phyloP scores from a whole-genome alignment of 2,329 filamentous ascomycete genomes.

The Shiraia sp. region DNA sequence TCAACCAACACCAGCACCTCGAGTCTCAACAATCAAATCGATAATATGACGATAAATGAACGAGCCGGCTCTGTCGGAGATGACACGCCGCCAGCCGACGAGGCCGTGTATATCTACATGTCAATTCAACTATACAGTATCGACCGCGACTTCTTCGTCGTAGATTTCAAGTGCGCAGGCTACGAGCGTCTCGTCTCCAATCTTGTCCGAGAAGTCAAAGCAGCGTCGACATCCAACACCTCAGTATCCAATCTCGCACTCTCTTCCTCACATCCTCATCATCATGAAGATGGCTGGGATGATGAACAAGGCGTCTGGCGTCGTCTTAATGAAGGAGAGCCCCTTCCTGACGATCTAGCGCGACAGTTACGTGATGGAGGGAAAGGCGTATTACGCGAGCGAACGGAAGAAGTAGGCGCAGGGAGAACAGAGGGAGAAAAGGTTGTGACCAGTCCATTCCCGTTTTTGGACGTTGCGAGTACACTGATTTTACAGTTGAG shows the following conservation, averaged over 20 bases:
- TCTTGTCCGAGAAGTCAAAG: constrained; percentile 47
- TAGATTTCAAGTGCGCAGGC: constrained; percentile 97
- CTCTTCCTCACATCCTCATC: constrained; percentile 13
- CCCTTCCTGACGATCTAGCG: constrained; percentile 33
- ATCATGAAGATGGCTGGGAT: constrained; percentile 38
- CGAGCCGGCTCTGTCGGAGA: constrained; percentile 19
- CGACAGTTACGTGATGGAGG: constrained; percentile 36
- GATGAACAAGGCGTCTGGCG: constrained; percentile 42
- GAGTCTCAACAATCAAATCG: constrained; percentile 33
- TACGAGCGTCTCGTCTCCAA: constrained; percentile 80
- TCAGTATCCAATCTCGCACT: constrained; percentile 22
- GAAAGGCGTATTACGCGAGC: constrained; percentile 42
- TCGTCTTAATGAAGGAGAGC: constrained; percentile 36
- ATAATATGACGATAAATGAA: constrained; percentile 25
- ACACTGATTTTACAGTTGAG: constrained; percentile 85
- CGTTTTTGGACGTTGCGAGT: constrained; percentile 91
- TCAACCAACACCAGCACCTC: constrained; percentile 39
- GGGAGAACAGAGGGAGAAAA: constrained; percentile 75
- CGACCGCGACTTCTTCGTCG: constrained; percentile 88
- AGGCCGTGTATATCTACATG: constrained; percentile 88
- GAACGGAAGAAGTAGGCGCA: constrained; percentile 49
- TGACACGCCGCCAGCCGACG: constrained; percentile 51
- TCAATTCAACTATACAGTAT: constrained; percentile 74
- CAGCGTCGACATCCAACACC: constrained; percentile 15
- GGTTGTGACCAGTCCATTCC: constrained; percentile 92